Base-by-base conservation (phyloP, 1,284 basidiomycete species). In the Cutaneotrichosporon sp. region DNA sequence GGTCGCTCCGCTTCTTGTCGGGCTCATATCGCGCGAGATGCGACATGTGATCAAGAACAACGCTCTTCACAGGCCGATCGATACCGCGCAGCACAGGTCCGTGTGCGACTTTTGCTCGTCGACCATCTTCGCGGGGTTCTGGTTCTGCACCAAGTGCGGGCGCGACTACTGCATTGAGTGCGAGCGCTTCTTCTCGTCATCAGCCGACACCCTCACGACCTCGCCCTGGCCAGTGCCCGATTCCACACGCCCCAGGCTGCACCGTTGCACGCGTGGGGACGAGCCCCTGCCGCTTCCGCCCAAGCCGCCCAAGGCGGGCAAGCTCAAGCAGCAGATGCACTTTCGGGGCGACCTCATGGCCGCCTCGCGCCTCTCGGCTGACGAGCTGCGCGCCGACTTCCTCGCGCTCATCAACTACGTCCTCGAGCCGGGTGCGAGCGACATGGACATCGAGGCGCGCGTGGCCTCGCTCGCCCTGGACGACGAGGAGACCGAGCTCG, bases 51-150 rank as follows among this genome's bases (percentile, higher is more conserved):
- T 81, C n/a, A 81, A 81, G 22, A 77, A 82, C 0, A 82, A 85
- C 56, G 84, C 91, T 13, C 87, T 92, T 62, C 85, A 85, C 59
- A 83, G 92, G 45, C 85, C 86, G 5, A 82, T 88, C 50, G 91
- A 93, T 72, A 86, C 86, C 45, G 89, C 74, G 2, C 66, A 89
- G 62, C 87, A 90, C 60, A 86, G 91, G 42, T 87, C 87, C 16
- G 91, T 88, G 45, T 95, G 91, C 74, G 92, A 97, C 78, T 92
- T 89, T 3, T 97, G 95, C 77, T 89, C 90, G 81, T 93, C 92
- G 4, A 92, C 91, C 16, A 87, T 97, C 62, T 95, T 97, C 76
- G 89, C 89, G 7, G 88, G 87, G 60, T 90, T 87, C 61, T 97
- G 89, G 86, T 89, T 94, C 84, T 97, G 94, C 77, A 83, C 86